Evolutionary conservation across 2,329 filamentous ascomycete species (phyloP), one percentile per base, ranked within the genome.

Genomic region (Aspergillus melleus): DNA sequence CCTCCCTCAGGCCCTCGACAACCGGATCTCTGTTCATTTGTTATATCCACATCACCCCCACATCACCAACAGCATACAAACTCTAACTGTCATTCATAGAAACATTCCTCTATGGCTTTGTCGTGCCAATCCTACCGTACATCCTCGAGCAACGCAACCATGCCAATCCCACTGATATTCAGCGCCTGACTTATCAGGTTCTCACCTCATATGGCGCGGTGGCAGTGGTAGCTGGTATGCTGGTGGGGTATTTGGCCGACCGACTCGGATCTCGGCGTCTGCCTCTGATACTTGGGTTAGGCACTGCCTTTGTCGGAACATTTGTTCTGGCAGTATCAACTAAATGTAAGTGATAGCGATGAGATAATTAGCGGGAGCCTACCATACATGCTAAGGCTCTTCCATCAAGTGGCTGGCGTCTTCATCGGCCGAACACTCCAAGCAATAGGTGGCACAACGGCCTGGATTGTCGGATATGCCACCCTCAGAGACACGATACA

Each of bases 401-500:
- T n/a, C 11, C 14, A 8, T 49, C 19, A 50, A 65, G 62, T 68
- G 5, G 8, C 42, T 12, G 50, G 61, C 0, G 42, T 72, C 1
- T 65, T 67, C n/a, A 2, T 66, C 11, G 67, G 65, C 3, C 62
- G 70, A 1, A 11, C 62, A n/a, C 10, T 72, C 4, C 70, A 73
- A 52, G 65, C 57, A 0, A 49, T 70, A n/a, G 64, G 59, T 5
- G 64, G 63, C 5, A 62, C 60, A 11, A 55, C 62, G 1, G 58
- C 63, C 4, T 72, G 71, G 70, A 68, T 70, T 36, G 58, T 73
- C 14, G 65, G 68, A 8, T 49, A 68, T 1, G 65, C 70, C 1
- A 66, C 66, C 1, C 29, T 70, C 0, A 46, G 61, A 4, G 68
- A 69, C 8, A 63, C 46, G 3, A 61, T 68, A 4, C 30, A 54